Percentiles rank a stretch among this genome's conserved stretches.
phyloP scores from a whole-genome alignment of 2,329 filamentous ascomycete species.

The Cladobotryum protrusum region DNA sequence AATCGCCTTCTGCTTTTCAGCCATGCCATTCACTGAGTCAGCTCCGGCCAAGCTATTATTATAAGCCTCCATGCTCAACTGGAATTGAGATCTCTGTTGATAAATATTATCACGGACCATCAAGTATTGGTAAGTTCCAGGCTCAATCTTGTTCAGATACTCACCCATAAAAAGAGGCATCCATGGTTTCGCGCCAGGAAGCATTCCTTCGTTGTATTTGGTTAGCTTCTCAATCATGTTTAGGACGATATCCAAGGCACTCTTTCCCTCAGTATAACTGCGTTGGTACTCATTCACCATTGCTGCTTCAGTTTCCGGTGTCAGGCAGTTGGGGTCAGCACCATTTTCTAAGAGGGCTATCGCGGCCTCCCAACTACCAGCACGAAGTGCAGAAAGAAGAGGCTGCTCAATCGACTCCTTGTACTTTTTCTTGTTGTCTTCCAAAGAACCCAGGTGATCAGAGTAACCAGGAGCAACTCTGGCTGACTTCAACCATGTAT shows the following conservation, averaged over 20 bases:
- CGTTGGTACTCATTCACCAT: constrained; percentile 27
- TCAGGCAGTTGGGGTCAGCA: constrained; percentile 58
- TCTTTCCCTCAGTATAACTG: constrained; percentile 34
- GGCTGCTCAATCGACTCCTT: constrained; percentile 52
- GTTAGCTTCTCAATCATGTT: constrained; percentile 44
- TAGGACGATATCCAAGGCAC: constrained; percentile 56
- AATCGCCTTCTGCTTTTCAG: constrained; percentile 53
- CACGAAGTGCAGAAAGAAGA: constrained; percentile 53
- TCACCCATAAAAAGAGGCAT: constrained; percentile 37
- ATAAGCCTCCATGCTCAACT: constrained; percentile 25
- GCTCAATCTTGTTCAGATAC: constrained; percentile 45
- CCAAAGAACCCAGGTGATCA: constrained; percentile 30
- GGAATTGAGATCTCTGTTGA: constrained; percentile 23
- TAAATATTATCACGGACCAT: constrained; percentile 36
- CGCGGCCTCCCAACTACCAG: constrained; percentile 39
- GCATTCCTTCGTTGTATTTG: constrained; percentile 30
- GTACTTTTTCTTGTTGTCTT: constrained; percentile 46
- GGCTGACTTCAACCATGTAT: constrained; percentile 55
- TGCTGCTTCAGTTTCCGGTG: constrained; percentile 30
- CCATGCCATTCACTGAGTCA: constrained; percentile 15
- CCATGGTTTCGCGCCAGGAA: constrained; percentile 8
- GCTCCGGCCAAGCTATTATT: constrained; percentile 18
- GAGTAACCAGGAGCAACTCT: constrained; percentile 37
- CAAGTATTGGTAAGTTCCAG: constrained; percentile 57
- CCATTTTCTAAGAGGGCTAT: constrained; percentile 56